These are phyloP conservation scores for Rhododendron vialii DNA, from an alignment of 148 eudicot species.

Conservation along the genomic window DNA sequence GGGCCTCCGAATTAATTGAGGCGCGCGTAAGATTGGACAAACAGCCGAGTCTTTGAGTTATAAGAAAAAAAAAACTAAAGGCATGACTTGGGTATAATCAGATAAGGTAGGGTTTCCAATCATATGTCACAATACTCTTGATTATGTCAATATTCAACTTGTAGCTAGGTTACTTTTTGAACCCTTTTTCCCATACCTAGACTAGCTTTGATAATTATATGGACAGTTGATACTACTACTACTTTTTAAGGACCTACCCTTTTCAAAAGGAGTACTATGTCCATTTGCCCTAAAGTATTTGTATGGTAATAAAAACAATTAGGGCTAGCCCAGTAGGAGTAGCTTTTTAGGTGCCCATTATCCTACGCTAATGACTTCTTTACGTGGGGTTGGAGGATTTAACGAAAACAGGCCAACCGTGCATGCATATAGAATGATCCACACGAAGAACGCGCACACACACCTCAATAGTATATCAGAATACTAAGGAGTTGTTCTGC, in stretches of 20 bases:
- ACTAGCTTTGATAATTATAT: neutral
- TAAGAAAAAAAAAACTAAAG: neutral
- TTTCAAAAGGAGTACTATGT: neutral
- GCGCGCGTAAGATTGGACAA: too few species aligned
- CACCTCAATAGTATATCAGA: too few species aligned
- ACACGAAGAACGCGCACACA: neutral
- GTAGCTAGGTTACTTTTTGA: neutral
- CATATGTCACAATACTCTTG: neutral
- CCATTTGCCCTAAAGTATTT: neutral
- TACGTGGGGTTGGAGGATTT: neutral
- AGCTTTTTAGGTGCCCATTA: neutral
- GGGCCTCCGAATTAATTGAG: too few species aligned
- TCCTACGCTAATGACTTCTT: neutral
- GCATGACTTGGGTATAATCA: neutral
- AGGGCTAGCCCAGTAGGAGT: neutral
- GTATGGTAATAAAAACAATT: neutral
- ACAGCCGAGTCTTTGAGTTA: too few species aligned
- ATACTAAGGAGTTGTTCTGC: too few species aligned
- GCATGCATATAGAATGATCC: neutral
- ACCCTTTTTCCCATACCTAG: neutral
- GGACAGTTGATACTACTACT: neutral
- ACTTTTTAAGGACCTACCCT: neutral
- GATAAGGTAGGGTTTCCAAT: neutral
- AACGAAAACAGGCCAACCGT: neutral
- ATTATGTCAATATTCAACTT: neutral